Evolutionary conservation across 306 rosid genomes (phyloP).

Genomic region (Lathyrus sativus): DNA sequence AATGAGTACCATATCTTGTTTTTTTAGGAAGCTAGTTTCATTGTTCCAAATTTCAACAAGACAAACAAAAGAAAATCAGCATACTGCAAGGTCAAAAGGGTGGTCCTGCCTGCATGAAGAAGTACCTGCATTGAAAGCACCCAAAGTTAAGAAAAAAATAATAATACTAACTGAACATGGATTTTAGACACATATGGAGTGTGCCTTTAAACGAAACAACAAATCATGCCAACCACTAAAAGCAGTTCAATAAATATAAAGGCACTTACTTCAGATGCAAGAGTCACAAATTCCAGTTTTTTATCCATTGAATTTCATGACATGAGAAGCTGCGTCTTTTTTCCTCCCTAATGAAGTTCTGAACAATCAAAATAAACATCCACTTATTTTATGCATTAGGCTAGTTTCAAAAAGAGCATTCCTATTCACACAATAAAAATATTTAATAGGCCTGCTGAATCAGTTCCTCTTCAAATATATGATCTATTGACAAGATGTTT

Average conservation of each 20-base stretch:
- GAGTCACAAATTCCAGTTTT: constrained; percentile 6
- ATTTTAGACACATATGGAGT: constrained; percentile 9
- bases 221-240: constrained; percentile 2
- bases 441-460: no score
- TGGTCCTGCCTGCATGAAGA: constrained; percentile 42
- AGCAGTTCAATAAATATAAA: constrained; percentile 13
- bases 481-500: no score
- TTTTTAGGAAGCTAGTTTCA: constrained; percentile 24
- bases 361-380: no score
- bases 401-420: no score
- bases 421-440: not conserved
- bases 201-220: constrained; percentile 6
- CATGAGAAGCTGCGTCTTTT: constrained; percentile 33
- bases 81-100: no score
- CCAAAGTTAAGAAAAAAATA: not conserved
- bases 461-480: no score
- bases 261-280: constrained; percentile 22
- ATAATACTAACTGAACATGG: constrained; percentile 21
- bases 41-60: constrained; percentile 31
- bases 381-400: no score
- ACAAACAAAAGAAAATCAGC: no score
- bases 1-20: not conserved
- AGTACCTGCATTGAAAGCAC: constrained; percentile 42
- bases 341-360: no score
- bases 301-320: constrained; percentile 15